Conservation (phyloP, 768 basidiomycete genomes). For the Boletus vermiculosoides region DNA sequence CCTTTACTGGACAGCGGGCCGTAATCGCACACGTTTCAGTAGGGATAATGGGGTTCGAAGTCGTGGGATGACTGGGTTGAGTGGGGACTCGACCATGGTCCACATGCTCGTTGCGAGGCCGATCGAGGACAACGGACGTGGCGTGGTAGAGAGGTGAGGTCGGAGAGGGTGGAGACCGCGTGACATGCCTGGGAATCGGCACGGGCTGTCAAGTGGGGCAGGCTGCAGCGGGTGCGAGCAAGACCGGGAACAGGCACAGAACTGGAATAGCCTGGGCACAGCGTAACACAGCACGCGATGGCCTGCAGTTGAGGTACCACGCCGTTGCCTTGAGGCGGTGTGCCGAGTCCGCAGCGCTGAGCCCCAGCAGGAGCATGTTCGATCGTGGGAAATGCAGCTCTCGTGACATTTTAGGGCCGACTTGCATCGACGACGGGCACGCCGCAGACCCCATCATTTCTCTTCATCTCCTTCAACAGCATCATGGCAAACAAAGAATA, state of each 20-base stretch:
- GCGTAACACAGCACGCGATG: slow-evolving; percentile 9
- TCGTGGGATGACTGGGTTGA: slow-evolving; percentile 4
- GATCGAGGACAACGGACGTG: neutral
- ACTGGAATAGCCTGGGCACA: slow-evolving; percentile 2
- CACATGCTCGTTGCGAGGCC: neutral
- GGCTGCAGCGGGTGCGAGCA: neutral
- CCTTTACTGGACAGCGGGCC: slow-evolving; percentile 14
- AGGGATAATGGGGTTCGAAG: neutral
- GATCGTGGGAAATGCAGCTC: slow-evolving; percentile 24
- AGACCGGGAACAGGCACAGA: neutral
- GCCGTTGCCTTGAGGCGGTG: slow-evolving; percentile 22
- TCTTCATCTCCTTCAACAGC: slow-evolving; percentile 15
- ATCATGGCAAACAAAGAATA: slow-evolving; percentile 76
- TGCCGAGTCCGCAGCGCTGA: neutral
- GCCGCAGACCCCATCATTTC: slow-evolving; percentile 12
- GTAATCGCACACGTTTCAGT: slow-evolving; percentile 21
- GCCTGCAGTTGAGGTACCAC: slow-evolving; percentile 7
- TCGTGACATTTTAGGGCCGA: slow-evolving; percentile 27
- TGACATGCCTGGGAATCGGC: slow-evolving; percentile 23
- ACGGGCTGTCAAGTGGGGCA: slow-evolving; percentile 3
- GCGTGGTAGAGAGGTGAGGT: neutral
- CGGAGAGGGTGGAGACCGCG: neutral
- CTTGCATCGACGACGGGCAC: slow-evolving; percentile 11
- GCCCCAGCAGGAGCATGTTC: neutral
- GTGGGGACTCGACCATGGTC: neutral